Percentiles rank a stretch among this genome's conserved stretches.
Evolutionary conservation across 805 yeast genomes (phyloP).

Genomic region (Lipomyces kockii): DNA sequence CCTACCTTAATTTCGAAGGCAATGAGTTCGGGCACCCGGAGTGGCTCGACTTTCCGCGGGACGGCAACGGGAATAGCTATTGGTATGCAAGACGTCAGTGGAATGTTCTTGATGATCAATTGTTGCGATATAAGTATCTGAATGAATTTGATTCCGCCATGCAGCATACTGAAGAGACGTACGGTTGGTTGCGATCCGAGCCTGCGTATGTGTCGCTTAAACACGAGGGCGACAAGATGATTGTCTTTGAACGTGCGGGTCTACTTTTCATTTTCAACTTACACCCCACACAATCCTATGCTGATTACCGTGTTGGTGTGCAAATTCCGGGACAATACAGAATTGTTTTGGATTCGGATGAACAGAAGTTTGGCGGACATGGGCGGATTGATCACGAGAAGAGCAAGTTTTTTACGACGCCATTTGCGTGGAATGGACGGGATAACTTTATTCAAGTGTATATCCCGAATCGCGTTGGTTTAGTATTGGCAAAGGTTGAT

Average conservation of each 20-base stretch:
- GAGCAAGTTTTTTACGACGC: slow-evolving; percentile 71
- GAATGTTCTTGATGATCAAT: slow-evolving; percentile 77
- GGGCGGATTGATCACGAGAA: slow-evolving; percentile 49
- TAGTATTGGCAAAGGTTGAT: slow-evolving; percentile 58
- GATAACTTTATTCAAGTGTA: slow-evolving; percentile 75
- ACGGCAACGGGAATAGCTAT: slow-evolving; percentile 82
- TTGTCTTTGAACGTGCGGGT: slow-evolving; percentile 88
- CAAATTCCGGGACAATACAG: slow-evolving; percentile 76
- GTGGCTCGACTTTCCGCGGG: slow-evolving; percentile 97
- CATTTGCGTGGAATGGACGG: slow-evolving; percentile 80
- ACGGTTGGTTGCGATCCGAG: slow-evolving; percentile 72
- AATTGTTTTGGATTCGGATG: slow-evolving; percentile 77
- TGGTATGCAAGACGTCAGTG: slow-evolving; percentile 96
- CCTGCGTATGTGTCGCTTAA: slow-evolving; percentile 86
- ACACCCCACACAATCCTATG: slow-evolving; percentile 79
- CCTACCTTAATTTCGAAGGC: slow-evolving; percentile 94
- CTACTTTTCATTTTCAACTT: slow-evolving; percentile 86
- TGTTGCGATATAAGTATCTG: slow-evolving; percentile 77
- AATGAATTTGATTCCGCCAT: slow-evolving; percentile 83
- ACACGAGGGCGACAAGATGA: slow-evolving; percentile 84
- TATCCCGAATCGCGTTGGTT: slow-evolving; percentile 74
- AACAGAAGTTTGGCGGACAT: slow-evolving; percentile 78
- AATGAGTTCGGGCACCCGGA: slow-evolving; percentile 99
- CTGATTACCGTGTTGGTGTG: slow-evolving; percentile 91
- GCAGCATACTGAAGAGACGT: slow-evolving; percentile 73